A percentile compares a stretch with the other conserved stretches of the same genome.
Conservation (phyloP, 164 flowering plant species). For the Saururus chinensis region DNA sequence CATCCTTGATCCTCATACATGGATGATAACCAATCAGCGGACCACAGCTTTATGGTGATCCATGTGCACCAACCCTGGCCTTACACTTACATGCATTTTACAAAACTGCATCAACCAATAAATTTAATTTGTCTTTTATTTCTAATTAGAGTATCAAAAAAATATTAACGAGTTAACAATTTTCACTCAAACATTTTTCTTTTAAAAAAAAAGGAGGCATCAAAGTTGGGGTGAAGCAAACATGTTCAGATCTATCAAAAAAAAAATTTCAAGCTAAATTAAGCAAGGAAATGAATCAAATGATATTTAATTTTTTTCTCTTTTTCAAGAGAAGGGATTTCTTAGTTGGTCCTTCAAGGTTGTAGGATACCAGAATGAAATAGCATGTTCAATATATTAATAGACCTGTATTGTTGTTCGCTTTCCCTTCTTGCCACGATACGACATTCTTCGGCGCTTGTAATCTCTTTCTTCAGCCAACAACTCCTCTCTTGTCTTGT, state of each 20-base stretch:
- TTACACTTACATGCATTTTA: not conserved
- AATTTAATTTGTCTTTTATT: too few relatives aligned
- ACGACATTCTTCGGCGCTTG: constrained; percentile 95
- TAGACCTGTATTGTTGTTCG: constrained; percentile 58
- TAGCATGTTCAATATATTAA: not conserved
- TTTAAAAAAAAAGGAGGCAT: too few relatives aligned
- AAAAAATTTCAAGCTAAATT: too few relatives aligned
- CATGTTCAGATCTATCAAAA: too few relatives aligned
- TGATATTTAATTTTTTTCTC: too few relatives aligned
- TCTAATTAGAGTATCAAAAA: too few relatives aligned
- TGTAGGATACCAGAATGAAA: too few relatives aligned
- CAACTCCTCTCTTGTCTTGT: constrained; percentile 77
- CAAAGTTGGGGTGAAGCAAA: too few relatives aligned
- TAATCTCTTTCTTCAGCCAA: constrained; percentile 99
- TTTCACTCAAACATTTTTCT: too few relatives aligned
- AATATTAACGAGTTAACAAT: too few relatives aligned
- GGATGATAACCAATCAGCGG: not conserved
- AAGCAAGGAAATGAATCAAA: too few relatives aligned
- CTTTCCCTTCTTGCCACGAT: constrained; percentile 89
- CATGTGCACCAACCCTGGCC: not conserved
- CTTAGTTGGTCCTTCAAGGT: not conserved
- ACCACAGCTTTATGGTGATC: not conserved
- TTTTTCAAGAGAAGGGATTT: too few relatives aligned
- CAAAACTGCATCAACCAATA: not conserved
- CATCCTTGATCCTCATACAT: not conserved